Evolutionary conservation across 2,329 filamentous ascomycete species (phyloP).

Genomic region (Colletotrichum sp.): DNA sequence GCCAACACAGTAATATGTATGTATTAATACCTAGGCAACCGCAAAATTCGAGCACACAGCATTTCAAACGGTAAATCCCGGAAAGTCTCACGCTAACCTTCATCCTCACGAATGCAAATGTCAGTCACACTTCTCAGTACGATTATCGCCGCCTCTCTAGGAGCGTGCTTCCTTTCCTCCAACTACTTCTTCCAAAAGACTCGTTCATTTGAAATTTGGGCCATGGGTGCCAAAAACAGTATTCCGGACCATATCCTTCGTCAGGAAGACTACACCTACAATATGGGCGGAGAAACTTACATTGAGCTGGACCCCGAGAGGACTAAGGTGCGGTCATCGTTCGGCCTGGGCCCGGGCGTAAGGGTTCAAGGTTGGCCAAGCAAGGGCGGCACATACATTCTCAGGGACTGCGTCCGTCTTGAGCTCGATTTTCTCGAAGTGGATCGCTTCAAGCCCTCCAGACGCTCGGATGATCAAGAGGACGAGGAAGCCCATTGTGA

Average conservation of each 20-base stretch:
- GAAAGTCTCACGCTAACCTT: neutral
- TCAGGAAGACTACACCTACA: neutral
- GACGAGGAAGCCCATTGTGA: neutral
- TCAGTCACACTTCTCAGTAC: neutral
- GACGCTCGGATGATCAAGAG: neutral
- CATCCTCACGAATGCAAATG: neutral
- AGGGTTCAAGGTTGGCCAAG: neutral
- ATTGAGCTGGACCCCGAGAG: neutral
- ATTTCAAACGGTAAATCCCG: neutral
- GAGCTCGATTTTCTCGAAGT: neutral
- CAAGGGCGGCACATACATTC: neutral
- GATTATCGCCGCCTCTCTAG: neutral
- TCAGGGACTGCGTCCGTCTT: neutral
- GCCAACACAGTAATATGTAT: too few relatives aligned
- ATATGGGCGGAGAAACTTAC: neutral
- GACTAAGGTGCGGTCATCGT: neutral
- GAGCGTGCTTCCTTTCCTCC: neutral
- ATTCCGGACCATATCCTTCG: neutral
- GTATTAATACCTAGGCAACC: too few relatives aligned
- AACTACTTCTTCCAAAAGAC: neutral
- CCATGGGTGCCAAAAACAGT: neutral
- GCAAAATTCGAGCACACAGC: too few relatives aligned
- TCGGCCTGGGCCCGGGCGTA: neutral
- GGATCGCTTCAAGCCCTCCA: neutral
- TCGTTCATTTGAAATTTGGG: neutral